Evolutionary conservation across 2,329 filamentous ascomycete genomes (phyloP).

Genomic region (Aspergillus fructus): DNA sequence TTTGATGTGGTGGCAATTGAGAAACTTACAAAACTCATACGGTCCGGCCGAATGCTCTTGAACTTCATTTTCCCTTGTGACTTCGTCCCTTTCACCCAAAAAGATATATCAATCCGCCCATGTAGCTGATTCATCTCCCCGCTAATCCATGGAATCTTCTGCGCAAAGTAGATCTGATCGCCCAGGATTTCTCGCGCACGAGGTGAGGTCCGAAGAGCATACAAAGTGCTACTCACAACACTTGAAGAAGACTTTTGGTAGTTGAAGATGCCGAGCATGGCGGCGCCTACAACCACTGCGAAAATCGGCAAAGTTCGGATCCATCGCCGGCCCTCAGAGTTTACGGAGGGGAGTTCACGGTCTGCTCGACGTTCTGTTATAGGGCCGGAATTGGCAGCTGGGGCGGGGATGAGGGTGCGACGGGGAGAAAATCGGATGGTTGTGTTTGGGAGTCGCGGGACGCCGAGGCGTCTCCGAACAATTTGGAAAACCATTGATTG

Average conservation of each 20-base stretch:
- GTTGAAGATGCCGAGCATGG: slow-evolving; percentile 91
- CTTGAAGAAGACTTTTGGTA: slow-evolving; percentile 94
- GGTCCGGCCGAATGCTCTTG: slow-evolving; percentile 68
- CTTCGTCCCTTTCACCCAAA: slow-evolving; percentile 79
- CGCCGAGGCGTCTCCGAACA: slow-evolving; percentile 20
- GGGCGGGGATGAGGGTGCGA: slow-evolving; percentile 52
- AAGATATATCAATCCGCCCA: slow-evolving; percentile 82
- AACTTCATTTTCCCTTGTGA: slow-evolving; percentile 75
- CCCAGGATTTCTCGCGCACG: slow-evolving; percentile 75
- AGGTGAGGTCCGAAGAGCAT: slow-evolving; percentile 80
- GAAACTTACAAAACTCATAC: slow-evolving; percentile 58
- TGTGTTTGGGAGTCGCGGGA: slow-evolving; percentile 13
- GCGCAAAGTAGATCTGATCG: slow-evolving; percentile 79
- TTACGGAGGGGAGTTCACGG: slow-evolving; percentile 51
- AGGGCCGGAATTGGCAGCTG: slow-evolving; percentile 51
- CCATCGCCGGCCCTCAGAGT: slow-evolving; percentile 58
- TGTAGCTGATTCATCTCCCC: slow-evolving; percentile 92
- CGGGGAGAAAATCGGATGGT: slow-evolving; percentile 21
- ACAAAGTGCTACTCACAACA: slow-evolving; percentile 83
- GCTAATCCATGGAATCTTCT: slow-evolving; percentile 77
- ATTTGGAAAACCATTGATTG: slow-evolving; percentile 18
- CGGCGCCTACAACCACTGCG: slow-evolving; percentile 65
- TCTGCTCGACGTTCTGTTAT: slow-evolving; percentile 54
- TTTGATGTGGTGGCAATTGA: background rate
- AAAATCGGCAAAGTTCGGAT: slow-evolving; percentile 77